Evolutionary conservation across 495 filamentous ascomycete genomes (phyloP), one percentile per base, ranked within the genome.

Genomic region (Penicillium angulare): DNA sequence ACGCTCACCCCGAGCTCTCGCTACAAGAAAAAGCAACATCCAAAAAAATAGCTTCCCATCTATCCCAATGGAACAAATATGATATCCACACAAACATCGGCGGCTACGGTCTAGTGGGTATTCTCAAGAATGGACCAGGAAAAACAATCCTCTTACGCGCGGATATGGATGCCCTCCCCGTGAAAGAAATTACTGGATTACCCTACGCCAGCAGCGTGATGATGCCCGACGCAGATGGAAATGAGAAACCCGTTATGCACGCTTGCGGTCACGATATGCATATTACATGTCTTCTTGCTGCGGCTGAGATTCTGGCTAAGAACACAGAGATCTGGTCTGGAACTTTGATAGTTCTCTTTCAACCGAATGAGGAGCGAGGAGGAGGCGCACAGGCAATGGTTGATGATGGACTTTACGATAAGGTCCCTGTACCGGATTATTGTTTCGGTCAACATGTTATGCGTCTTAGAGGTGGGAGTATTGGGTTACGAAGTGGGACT

Each of bases 211-310:
- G 76, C 49, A 61, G 63, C 2, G 56, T 63, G 10, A 74, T 53
- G 0, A 77, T 75, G 71, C 43, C 42, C 7, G 75, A 79, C 43
- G 57, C 65, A 7, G 70, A 75, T 20, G 72, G 70, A 0, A 36
- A 61, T 9, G 66, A 71, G 29, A 77, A 76, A 38, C 76, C 77
- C 0, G 75, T 79, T 3, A 80, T 80, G 78, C 78, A 79, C 50
- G 78, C 78, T 12, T 80, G 79, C 43, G 79, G 78, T 2, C 79
- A 82, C 57, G 79, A 82, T 35, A 78, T 81, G 72, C 79, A 82
- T 29, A 69, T 82, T 3, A 80, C 79, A 0, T 77, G 71, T 53
- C 68, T 81, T 0, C 66, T 81, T 3, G 79, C 76, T 0, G 72
- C 77, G 0, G 69, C 78, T 0, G 76, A 81, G 40, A 54, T 52